phyloP scores from a whole-genome alignment of 306 rosid genomes.

The Ormosia emarginata region DNA sequence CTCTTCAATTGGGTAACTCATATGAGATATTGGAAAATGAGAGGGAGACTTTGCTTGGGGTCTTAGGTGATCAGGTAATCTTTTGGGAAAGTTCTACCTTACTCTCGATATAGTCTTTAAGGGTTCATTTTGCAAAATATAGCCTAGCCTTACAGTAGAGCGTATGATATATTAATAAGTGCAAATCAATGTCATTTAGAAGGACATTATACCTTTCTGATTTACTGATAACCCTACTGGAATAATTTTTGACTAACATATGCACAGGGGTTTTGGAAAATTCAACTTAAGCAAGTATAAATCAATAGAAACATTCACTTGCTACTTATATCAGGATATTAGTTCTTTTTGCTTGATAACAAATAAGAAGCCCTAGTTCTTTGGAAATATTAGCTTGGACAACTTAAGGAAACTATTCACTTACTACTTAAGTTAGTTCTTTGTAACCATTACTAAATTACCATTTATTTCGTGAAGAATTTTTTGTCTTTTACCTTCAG shows the following conservation, averaged over 20 bases:
- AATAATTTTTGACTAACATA: neutral
- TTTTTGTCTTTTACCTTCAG: neutral
- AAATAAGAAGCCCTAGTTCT: neutral
- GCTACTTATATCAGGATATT: neutral
- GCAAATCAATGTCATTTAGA: neutral
- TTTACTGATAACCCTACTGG: constrained; percentile 4
- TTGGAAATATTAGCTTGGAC: neutral
- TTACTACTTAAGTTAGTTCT: neutral
- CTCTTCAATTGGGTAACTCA: constrained; percentile 61
- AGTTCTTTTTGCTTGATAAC: neutral
- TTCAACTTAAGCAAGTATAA: neutral
- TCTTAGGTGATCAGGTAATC: constrained; percentile 72
- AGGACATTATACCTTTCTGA: neutral
- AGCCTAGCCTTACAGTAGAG: neutral
- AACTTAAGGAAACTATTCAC: neutral
- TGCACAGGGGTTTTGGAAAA: neutral
- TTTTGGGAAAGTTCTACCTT: constrained; percentile 18
- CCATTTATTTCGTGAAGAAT: neutral
- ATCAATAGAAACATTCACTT: neutral
- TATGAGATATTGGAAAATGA: constrained; percentile 59
- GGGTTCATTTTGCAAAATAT: constrained; percentile 7
- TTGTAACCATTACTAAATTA: neutral
- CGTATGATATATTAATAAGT: neutral
- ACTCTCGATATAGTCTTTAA: constrained; percentile 2
- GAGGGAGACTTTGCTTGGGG: constrained; percentile 58